These are phyloP conservation scores for Erythrobasidium hasegawianum DNA, from an alignment of 1,284 basidiomycete species.

Conservation along the genomic window DNA sequence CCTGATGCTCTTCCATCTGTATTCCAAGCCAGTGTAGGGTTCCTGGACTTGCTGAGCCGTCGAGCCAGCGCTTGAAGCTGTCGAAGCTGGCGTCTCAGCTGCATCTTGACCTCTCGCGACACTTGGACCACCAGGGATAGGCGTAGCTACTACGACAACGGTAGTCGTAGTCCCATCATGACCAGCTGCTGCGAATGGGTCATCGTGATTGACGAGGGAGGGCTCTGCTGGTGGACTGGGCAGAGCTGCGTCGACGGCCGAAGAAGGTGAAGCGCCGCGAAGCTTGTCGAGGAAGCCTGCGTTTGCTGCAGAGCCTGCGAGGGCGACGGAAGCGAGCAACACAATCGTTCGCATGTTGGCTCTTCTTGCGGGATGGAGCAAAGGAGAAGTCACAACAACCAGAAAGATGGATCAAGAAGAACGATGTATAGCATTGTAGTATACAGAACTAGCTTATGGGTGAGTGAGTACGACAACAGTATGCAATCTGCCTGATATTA, in stretches of 20 bases:
- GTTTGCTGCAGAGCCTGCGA: slow-evolving; percentile 2
- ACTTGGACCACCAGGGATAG: slow-evolving; percentile 16
- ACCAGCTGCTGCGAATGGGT: slow-evolving; percentile 7
- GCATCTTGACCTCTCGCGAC: slow-evolving; percentile 5
- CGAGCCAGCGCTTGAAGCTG: no score
- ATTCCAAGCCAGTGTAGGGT: slow-evolving; percentile 22
- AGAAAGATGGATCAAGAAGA: no score
- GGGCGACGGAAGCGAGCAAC: neutral
- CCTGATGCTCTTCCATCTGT: slow-evolving; percentile 22
- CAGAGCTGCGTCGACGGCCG: slow-evolving; percentile 9
- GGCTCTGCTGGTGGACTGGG: slow-evolving; percentile 27
- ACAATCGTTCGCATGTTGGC: no score
- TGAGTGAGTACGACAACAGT: no score
- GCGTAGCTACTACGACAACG: slow-evolving; percentile 6
- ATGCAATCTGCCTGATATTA: no score
- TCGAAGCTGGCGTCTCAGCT: neutral
- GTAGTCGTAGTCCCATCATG: neutral
- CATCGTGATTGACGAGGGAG: neutral
- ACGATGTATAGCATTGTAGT: no score
- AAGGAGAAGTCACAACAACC: no score
- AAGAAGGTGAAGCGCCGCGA: neutral
- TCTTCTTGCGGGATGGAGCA: no score
- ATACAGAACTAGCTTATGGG: no score
- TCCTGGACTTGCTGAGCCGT: neutral
- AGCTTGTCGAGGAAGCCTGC: slow-evolving; percentile 32